Conservation (phyloP, 169 alveolate species). For the Neospora caninum region DNA sequence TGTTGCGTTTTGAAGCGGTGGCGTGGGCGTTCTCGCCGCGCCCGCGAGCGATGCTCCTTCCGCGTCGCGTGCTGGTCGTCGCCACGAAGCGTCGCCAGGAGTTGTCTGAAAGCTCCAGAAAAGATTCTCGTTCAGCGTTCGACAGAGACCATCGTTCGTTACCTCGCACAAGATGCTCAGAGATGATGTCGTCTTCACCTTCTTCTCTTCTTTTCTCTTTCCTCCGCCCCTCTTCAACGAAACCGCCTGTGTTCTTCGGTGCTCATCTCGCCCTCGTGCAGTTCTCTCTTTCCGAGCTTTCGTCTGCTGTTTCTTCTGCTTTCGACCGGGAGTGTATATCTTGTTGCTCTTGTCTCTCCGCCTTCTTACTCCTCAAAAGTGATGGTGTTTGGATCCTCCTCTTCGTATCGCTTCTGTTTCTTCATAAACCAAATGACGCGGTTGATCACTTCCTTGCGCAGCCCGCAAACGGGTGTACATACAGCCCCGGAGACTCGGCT, state of each 20-base stretch:
- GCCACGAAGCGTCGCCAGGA: too few relatives aligned
- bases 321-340: not conserved
- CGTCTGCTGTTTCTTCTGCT: not conserved
- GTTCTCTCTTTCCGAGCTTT: not conserved
- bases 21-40: too few relatives aligned
- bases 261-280: not conserved
- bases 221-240: too few relatives aligned
- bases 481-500: not conserved
- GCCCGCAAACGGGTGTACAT: not conserved
- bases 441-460: not conserved
- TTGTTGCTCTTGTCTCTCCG: not conserved
- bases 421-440: not conserved
- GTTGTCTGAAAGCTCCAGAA: too few relatives aligned
- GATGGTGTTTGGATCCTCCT: not conserved
- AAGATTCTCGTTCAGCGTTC: too few relatives aligned
- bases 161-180: too few relatives aligned
- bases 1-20: too few relatives aligned
- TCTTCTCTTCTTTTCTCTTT: too few relatives aligned
- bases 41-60: too few relatives aligned
- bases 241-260: not conserved
- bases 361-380: not conserved
- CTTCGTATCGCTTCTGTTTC: conserved; percentile 2
- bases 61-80: too few relatives aligned
- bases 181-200: too few relatives aligned
- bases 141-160: too few relatives aligned